Percentiles rank a stretch among this genome's conserved stretches.
Conservation (phyloP, 106 monocot genomes). For the Acorus calamus region DNA sequence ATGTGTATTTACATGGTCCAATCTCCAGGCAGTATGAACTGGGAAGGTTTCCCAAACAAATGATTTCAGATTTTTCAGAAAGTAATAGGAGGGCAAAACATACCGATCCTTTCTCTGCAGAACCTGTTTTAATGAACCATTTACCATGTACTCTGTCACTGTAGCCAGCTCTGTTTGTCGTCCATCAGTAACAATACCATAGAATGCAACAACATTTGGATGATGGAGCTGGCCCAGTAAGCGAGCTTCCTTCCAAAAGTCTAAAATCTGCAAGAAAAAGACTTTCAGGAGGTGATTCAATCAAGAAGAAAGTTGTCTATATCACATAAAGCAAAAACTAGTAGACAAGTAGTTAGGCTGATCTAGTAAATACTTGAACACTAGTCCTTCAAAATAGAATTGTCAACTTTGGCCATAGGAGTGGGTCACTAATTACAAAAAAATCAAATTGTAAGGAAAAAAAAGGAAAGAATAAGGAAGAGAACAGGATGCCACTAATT, state of each 20-base stretch:
- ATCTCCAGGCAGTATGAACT: too few species aligned
- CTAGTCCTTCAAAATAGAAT: too few species aligned
- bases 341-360: too few species aligned
- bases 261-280: constrained; percentile 13
- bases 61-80: neutral
- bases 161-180: constrained; percentile 13
- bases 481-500: too few species aligned
- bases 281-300: neutral
- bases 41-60: neutral
- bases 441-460: too few species aligned
- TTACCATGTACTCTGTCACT: constrained; percentile 30
- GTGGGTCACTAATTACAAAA: too few species aligned
- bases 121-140: constrained; percentile 28
- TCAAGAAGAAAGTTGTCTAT: neutral
- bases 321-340: neutral
- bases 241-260: constrained; percentile 34
- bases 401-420: too few species aligned
- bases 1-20: too few species aligned
- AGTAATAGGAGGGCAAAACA: neutral
- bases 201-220: constrained; percentile 37
- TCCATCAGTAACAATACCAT: constrained; percentile 27
- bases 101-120: constrained; percentile 23
- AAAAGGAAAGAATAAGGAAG: too few species aligned
- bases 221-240: constrained; percentile 23
- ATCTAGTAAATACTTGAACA: too few species aligned